Evolutionary conservation across 73 alveolate genomes (phyloP), one percentile per base, ranked within the genome.

Genomic region (Durusdinium trenchii): DNA sequence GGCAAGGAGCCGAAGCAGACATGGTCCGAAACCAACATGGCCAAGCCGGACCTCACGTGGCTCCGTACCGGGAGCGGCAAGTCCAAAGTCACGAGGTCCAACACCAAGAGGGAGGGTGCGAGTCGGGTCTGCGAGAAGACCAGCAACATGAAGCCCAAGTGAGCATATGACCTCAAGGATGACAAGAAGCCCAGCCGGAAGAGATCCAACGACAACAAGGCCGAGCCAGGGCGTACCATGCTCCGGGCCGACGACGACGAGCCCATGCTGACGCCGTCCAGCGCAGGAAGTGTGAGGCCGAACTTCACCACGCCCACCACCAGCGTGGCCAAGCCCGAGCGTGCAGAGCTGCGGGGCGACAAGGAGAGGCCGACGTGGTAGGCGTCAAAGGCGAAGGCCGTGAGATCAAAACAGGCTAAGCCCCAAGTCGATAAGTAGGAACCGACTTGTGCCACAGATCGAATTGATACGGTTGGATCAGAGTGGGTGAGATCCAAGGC

Each of bases 141-240:
- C 67, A 51, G 54, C 52, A n/a, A 30, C 30, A 47, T 40, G 67
- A 62, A 35, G 50, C 99, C 99, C 9, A 52, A 30, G 35, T 69
- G 67, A 18, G 84, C 93, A 28, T 9, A 46, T 47, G 94, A 76
- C 57, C 94, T 84, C 99, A 76, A 32, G 18, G 84, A 60, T 26
- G 67, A 47, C 75, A 84, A 38, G 3, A 38, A 28, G 40, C 78
- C 99, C 57, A 42, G 76, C 16, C 73, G 85, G 86, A 94, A 45
- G 75, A 46, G 38, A 62, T 94, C 99, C 71, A 60, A 36, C 7
- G 46, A 20, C 86, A 26, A 69, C 35, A 54, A 36, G 45, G 38
- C 52, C 9, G 36, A 38, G 52, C 60, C 99, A 38, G 50, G 82
- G 50, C 57, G 94, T 7, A 57, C 93, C 61, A 48, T 36, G 48